Percentiles rank a stretch among this genome's conserved stretches.
Evolutionary conservation across 2,329 filamentous ascomycete genomes (phyloP).

Genomic region (Mycogone perniciosa): DNA sequence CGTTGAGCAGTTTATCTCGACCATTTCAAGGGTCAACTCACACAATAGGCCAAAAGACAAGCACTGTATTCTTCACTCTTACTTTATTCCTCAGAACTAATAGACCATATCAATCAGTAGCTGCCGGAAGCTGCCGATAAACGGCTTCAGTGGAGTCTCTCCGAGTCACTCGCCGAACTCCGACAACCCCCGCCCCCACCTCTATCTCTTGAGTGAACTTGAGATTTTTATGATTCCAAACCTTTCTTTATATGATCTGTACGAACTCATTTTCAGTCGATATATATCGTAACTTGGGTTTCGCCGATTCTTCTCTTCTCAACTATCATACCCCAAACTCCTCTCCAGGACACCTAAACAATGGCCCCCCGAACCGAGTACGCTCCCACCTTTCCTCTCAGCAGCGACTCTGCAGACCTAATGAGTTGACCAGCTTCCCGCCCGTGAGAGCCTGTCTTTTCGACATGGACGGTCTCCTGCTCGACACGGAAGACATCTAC

Average conservation of each 20-base stretch:
- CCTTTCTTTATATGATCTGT: background rate
- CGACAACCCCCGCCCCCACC: no score
- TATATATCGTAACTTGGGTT: background rate
- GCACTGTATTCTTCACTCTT: no score
- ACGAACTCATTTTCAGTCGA: no score
- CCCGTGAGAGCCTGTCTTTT: constrained; percentile 88
- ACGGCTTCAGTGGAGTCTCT: no score
- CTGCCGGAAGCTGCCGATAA: no score
- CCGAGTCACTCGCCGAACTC: no score
- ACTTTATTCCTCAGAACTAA: no score
- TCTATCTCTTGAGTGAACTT: no score
- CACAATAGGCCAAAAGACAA: no score
- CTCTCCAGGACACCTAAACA: background rate
- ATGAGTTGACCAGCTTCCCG: constrained; percentile 52
- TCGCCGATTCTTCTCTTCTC: background rate
- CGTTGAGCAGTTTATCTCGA: no score
- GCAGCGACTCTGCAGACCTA: background rate
- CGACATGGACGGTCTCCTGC: constrained; percentile 96
- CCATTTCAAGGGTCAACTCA: no score
- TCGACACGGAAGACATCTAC: constrained; percentile 90
- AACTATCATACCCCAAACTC: background rate
- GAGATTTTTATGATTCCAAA: background rate
- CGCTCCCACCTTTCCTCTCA: constrained; percentile 16
- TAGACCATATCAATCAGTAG: no score
- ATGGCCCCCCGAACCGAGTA: constrained; percentile 44